Evolutionary conservation across 148 eudicot genomes (phyloP), one percentile per base, ranked within the genome.

Genomic region (Amaranthus hypochondriacus): DNA sequence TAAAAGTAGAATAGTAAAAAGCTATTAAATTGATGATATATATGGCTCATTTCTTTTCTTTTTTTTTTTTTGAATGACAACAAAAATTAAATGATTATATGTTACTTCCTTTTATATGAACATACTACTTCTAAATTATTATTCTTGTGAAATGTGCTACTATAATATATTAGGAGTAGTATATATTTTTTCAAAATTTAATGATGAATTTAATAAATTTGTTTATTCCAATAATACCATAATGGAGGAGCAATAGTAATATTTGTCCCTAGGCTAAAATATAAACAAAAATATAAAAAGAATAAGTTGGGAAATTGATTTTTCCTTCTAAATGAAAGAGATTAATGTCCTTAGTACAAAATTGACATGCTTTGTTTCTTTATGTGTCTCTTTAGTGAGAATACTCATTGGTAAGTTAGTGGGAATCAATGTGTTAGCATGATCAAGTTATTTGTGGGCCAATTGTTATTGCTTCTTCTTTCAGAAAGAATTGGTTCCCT

Each of bases 401-500:
- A 5, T 56, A 28, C 68, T 71, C 39, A 3, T 21, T 62, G 18
- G 53, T 54, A 62, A 42, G 53, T 48, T 56, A 48, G 6, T 8
- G 55, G 71, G 80, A 66, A 72, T 66, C 58, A 60, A 61, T 52
- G 56, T 72, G n/a, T 9, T 47, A 62, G 66, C 64, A 60, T 6
- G 70, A 75, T 65, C 66, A 62, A 59, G 60, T 74, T 50, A 79
- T 75, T 70, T 54, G 78, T 79, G 78, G 81, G 67, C 61, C 78
- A 28, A 28, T 28, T 15, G 6, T 58, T 39, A 49, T 57, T 75
- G 78, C 75, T 70, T 79, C 65, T 70, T 59, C 50, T 65, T 70
- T 75, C 55, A 65, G 57, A 57, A 64, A 70, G 75, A 64, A 75
- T 75, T 75, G 55, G 68, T 75, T 75, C 82, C 78, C 78, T 75